These are phyloP conservation scores for Papiliotrema nemorosa DNA, from an alignment of 1,284 basidiomycete genomes.

Conservation along the genomic window DNA sequence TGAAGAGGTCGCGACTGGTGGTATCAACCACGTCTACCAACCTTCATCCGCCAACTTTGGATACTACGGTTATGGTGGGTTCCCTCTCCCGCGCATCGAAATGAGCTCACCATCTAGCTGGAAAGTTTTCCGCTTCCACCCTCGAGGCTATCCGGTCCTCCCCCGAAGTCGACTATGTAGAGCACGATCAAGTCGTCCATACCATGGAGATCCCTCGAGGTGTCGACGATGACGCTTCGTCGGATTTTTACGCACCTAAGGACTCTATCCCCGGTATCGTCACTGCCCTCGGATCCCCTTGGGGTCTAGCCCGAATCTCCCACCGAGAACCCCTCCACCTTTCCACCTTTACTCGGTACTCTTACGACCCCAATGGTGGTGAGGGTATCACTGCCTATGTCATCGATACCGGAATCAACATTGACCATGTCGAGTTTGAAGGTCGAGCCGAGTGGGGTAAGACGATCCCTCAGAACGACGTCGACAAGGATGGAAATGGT, in stretches of 20 bases:
- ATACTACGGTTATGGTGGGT: slow-evolving; percentile 47
- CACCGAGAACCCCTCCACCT: slow-evolving; percentile 77
- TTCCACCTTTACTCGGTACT: slow-evolving; percentile 82
- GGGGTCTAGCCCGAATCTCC: slow-evolving; percentile 95
- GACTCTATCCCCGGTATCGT: slow-evolving; percentile 34
- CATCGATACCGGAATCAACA: slow-evolving; percentile 70
- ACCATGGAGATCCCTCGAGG: slow-evolving; percentile 57
- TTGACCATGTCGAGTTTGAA: slow-evolving; percentile 80
- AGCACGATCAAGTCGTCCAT: slow-evolving; percentile 84
- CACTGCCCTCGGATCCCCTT: slow-evolving; percentile 78
- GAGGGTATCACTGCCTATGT: slow-evolving; percentile 84
- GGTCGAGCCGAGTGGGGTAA: slow-evolving; percentile 79
- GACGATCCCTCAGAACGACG: slow-evolving; percentile 73
- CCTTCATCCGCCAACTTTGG: slow-evolving; percentile 27
- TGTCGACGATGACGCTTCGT: slow-evolving; percentile 29
- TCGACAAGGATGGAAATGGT: slow-evolving; percentile 66
- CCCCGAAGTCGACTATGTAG: slow-evolving; percentile 91
- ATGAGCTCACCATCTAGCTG: slow-evolving; percentile 61
- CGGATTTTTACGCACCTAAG: slow-evolving; percentile 10
- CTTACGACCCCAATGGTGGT: slow-evolving; percentile 70
- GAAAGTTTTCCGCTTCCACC: slow-evolving; percentile 70
- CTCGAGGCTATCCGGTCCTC: slow-evolving; percentile 75
- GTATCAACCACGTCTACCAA: slow-evolving; percentile 45
- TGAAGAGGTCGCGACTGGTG: slow-evolving; percentile 33
- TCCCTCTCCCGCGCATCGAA: neutral